A percentile compares a stretch with the other conserved stretches of the same genome.
Conservation (phyloP, 2,329 filamentous ascomycete genomes). For the Hymenoscyphus repandus region DNA sequence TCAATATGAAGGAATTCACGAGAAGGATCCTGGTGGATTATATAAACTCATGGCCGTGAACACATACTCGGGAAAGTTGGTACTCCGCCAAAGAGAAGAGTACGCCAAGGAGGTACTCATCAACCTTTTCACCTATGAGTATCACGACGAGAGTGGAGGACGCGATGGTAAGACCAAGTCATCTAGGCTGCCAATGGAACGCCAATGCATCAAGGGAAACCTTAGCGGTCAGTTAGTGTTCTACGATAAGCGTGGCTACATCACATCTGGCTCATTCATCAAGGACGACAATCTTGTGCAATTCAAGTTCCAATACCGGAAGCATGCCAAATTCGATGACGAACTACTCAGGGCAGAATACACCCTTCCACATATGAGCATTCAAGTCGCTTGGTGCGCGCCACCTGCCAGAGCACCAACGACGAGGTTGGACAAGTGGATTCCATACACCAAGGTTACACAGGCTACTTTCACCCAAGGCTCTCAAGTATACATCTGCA, state of each 20-base stretch:
- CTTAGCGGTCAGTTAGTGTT: slow-evolving; percentile 38
- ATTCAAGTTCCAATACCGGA: slow-evolving; percentile 50
- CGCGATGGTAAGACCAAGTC: slow-evolving; percentile 13
- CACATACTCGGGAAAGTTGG: slow-evolving; percentile 42
- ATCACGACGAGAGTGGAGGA: slow-evolving; percentile 30
- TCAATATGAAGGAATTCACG: slow-evolving; percentile 21
- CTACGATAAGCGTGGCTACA: slow-evolving; percentile 47
- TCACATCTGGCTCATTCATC: slow-evolving; percentile 47
- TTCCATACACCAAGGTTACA: slow-evolving; percentile 47
- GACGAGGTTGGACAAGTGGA: slow-evolving; percentile 45
- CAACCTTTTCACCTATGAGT: slow-evolving; percentile 46
- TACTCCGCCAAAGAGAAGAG: slow-evolving; percentile 31
- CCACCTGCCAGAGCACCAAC: slow-evolving; percentile 43
- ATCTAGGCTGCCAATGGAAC: slow-evolving; percentile 35
- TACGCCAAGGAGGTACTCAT: slow-evolving; percentile 32
- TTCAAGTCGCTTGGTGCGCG: slow-evolving; percentile 47
- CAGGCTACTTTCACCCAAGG: slow-evolving; percentile 49
- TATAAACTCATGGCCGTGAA: slow-evolving; percentile 39
- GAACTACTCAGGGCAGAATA: slow-evolving; percentile 49
- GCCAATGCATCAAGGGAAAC: slow-evolving; percentile 42
- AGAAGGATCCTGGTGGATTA: slow-evolving; percentile 39
- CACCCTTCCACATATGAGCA: slow-evolving; percentile 45
- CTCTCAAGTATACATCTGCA: slow-evolving; percentile 45
- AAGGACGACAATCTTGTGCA: slow-evolving; percentile 45
- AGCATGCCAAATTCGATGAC: slow-evolving; percentile 46